Conservation (phyloP, 2,329 filamentous ascomycete genomes). For the Helminthosporium solani region DNA sequence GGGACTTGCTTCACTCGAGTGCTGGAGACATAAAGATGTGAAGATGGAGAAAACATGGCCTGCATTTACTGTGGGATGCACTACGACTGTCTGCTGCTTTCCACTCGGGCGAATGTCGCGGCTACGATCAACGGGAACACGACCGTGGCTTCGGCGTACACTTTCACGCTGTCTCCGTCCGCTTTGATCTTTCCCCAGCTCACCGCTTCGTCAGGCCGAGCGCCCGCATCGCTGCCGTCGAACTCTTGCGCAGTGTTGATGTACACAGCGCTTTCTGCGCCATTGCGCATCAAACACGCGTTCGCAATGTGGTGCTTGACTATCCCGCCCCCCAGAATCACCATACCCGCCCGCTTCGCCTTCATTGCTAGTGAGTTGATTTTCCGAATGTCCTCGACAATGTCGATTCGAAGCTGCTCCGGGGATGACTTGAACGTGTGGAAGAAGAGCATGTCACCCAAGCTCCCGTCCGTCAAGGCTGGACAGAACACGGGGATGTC, state of each 20-base stretch:
- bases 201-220: slow-evolving; percentile 91
- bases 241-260: slow-evolving; percentile 98
- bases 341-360: slow-evolving; percentile 88
- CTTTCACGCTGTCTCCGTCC: slow-evolving; percentile 84
- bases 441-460: slow-evolving; percentile 98
- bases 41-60: too few species aligned
- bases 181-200: slow-evolving; percentile 98
- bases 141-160: slow-evolving; percentile 67
- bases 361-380: slow-evolving; percentile 91
- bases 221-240: slow-evolving; percentile 94
- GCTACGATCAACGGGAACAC: slow-evolving; percentile 68
- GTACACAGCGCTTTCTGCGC: slow-evolving; percentile 94
- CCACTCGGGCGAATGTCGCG: slow-evolving; percentile 58
- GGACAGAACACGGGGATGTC: slow-evolving; percentile 97
- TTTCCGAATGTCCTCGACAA: slow-evolving; percentile 87
- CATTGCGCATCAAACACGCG: slow-evolving; percentile 95
- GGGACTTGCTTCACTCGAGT: too few species aligned
- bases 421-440: slow-evolving; percentile 92
- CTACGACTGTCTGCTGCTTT: too few species aligned
- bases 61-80: too few species aligned
- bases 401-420: slow-evolving; percentile 77
- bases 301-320: slow-evolving; percentile 99
- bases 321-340: slow-evolving; percentile 91
- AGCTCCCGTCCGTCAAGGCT: slow-evolving; percentile 87
- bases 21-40: too few species aligned